Base-by-base conservation (phyloP, 2,329 filamentous ascomycete species). In the Pestalotiopsis fici region DNA sequence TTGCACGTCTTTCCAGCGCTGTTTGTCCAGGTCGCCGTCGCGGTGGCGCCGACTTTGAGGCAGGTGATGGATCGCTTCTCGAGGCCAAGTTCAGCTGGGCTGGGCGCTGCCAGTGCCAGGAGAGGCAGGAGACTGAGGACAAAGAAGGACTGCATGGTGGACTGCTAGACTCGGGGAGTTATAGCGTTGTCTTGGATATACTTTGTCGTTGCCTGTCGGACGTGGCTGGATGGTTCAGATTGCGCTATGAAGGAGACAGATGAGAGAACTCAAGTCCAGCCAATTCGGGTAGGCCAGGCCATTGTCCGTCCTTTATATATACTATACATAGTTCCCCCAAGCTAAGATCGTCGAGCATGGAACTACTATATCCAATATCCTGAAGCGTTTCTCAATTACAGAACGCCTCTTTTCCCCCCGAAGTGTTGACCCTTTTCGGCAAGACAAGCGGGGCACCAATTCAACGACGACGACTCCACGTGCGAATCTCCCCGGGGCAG, bases 11-110 rank as follows among this genome's bases (percentile, higher is more conserved):
- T 70, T 0, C 81, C 81, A 0, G 77, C 80, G 59, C 75, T 74
- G 59, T 85, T 83, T 2, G 77, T 84, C 83, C 83, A 86, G 23
- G 70, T 77, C 12, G 83, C 83, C 5, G 81, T 85, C 4, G 83
- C 83, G 1, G 78, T 80, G 9, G 75, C 68, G 6, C 81, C 80
- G 7, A 82, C 74, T 2, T 67, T 75, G 4, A 83, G 73, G 68
- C 82, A 84, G 1, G 77, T 79, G 35, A 83, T 76, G 18, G 78
- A 67, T n/a, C 74, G 65, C 63, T 72, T 75, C 7, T 68, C 43
- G 37, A 73, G 69, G 13, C 54, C 43, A 15, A 63, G 61, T 3
- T 69, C 61, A 37, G 21, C 43, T 18, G 57, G 57, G 57, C 57
- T 60, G 1, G 71, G 71, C 2, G 65, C 67, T 2, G 70, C 71